Conservation (phyloP, 495 filamentous ascomycete genomes). For the Neurospora sp. region DNA sequence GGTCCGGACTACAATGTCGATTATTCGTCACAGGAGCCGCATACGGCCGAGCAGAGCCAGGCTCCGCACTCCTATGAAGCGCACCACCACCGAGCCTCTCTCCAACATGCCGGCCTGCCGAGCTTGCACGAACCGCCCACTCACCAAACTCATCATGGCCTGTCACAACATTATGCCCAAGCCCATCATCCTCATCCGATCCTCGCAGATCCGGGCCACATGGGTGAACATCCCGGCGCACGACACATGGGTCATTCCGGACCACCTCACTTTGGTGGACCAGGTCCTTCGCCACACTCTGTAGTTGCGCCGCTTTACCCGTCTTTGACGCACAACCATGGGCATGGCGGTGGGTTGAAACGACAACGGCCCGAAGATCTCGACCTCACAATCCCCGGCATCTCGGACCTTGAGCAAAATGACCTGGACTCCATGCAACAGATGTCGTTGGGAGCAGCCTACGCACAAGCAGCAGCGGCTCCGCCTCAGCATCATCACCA, state of each 20-base stretch:
- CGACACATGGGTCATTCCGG: constrained; percentile 38
- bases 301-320: constrained; percentile 37
- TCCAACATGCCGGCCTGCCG: constrained; percentile 35
- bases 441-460: constrained; percentile 33
- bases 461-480: constrained; percentile 26
- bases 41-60: constrained; percentile 45
- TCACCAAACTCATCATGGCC: constrained; percentile 34
- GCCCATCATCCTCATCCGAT: constrained; percentile 41
- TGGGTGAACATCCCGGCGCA: constrained; percentile 33
- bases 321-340: constrained; percentile 33
- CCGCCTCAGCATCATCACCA: constrained; percentile 61
- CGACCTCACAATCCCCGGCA: constrained; percentile 39
- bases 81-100: constrained; percentile 39
- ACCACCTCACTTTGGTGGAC: constrained; percentile 32
- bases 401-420: constrained; percentile 37
- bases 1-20: constrained; percentile 52
- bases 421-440: constrained; percentile 42
- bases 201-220: constrained; percentile 37
- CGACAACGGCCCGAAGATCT: constrained; percentile 39
- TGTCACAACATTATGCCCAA: constrained; percentile 41
- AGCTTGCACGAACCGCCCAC: constrained; percentile 34
- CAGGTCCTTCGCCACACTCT: constrained; percentile 31
- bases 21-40: constrained; percentile 50
- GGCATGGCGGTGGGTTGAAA: constrained; percentile 32
- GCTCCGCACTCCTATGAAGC: constrained; percentile 41